phyloP scores from a whole-genome alignment of 2,329 filamentous ascomycete species.

The Beauveria asiatica region DNA sequence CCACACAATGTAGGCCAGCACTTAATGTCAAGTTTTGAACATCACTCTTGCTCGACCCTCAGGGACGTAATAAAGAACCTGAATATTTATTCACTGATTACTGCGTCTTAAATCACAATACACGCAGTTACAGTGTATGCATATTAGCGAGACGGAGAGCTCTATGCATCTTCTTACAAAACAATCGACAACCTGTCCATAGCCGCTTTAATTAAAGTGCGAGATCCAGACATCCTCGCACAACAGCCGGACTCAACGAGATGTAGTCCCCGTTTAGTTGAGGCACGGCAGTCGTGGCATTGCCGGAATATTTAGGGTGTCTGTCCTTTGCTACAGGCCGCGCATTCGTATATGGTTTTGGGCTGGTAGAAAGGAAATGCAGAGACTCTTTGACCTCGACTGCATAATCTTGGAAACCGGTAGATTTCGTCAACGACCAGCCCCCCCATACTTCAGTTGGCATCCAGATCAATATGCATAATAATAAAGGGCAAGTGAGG shows the following conservation, averaged over 20 bases:
- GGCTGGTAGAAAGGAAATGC: neutral
- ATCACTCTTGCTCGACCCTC: neutral
- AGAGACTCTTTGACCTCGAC: neutral
- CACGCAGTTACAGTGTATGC: neutral
- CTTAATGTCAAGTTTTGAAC: neutral
- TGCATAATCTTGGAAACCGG: neutral
- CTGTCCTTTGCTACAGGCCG: neutral
- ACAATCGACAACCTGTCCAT: neutral
- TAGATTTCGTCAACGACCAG: neutral
- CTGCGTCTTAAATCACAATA: neutral
- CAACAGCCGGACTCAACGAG: neutral
- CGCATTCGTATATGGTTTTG: neutral
- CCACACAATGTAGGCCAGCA: too few species aligned
- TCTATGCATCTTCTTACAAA: neutral
- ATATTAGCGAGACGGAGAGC: too few species aligned
- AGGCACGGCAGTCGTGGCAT: neutral
- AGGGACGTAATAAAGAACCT: neutral
- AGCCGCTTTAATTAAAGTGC: neutral
- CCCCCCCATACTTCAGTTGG: neutral
- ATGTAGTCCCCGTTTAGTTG: neutral
- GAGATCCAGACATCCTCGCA: slow-evolving; percentile 5
- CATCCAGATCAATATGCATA: neutral
- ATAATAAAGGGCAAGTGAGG: neutral
- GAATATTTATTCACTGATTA: neutral
- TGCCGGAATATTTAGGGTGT: neutral